phyloP scores from a whole-genome alignment of 495 filamentous ascomycete species.

The Melanomma pulvis-pyrius region DNA sequence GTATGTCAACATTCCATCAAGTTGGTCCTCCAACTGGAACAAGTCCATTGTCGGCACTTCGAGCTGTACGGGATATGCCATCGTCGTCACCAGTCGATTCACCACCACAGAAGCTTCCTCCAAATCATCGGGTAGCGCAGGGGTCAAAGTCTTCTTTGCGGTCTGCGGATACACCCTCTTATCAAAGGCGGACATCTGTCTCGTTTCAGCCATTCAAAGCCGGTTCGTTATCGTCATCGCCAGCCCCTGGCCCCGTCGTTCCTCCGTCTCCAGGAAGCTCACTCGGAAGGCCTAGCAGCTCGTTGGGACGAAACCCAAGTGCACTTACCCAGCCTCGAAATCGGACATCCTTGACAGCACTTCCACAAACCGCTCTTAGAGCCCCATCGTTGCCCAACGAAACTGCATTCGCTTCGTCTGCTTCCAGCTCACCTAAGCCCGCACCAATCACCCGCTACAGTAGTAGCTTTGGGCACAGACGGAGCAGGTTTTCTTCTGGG shows the following conservation, averaged over 20 bases:
- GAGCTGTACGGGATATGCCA: conserved; percentile 62
- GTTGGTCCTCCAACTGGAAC: conserved; percentile 71
- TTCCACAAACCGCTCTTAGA: conserved; percentile 67
- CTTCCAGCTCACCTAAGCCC: conserved; percentile 74
- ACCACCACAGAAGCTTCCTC: conserved; percentile 62
- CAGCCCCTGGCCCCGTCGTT: conserved; percentile 60
- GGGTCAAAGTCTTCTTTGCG: conserved; percentile 64
- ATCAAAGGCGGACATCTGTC: conserved; percentile 74
- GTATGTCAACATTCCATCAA: conserved; percentile 89
- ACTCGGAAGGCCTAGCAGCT: conserved; percentile 50
- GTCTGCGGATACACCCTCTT: conserved; percentile 55
- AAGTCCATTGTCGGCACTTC: conserved; percentile 84
- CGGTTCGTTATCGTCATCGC: conserved; percentile 89
- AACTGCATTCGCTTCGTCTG: conserved; percentile 61
- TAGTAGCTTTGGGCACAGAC: conserved; percentile 87
- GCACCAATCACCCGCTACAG: conserved; percentile 69
- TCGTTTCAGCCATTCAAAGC: conserved; percentile 97
- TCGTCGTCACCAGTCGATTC: conserved; percentile 59
- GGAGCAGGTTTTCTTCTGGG: conserved; percentile 73
- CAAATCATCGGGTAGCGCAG: conserved; percentile 60
- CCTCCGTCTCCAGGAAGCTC: conserved; percentile 66
- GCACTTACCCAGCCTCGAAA: conserved; percentile 66
- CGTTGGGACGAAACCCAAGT: conserved; percentile 53
- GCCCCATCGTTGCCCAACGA: conserved; percentile 57
- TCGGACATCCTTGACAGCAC: conserved; percentile 64